Conservation (phyloP, 441 rosid species). For the Melastoma candidum region DNA sequence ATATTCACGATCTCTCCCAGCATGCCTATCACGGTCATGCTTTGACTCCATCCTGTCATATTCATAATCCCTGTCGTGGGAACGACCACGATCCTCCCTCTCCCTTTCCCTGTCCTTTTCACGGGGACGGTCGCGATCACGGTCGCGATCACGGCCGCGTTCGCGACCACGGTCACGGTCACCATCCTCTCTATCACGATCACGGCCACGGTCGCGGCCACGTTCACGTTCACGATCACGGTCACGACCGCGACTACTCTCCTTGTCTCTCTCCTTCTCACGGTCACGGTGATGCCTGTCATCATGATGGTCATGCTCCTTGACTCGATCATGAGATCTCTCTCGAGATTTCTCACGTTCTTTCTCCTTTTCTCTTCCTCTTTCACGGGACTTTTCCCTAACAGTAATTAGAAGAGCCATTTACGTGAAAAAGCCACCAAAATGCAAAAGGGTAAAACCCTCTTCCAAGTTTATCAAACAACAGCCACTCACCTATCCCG, state of each 20-base stretch:
- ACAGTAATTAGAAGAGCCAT: background rate
- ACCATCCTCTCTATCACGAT: constrained; percentile 24
- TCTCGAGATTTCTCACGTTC: constrained; percentile 68
- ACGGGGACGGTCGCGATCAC: constrained; percentile 21
- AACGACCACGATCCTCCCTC: constrained; percentile 45
- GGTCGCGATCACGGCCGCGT: constrained; percentile 33
- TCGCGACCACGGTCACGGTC: constrained; percentile 38
- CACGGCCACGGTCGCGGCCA: constrained; percentile 3
- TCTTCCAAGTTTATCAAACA: background rate
- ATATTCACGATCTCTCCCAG: constrained; percentile 19
- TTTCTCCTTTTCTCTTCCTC: constrained; percentile 59
- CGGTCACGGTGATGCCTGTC: constrained; percentile 76
- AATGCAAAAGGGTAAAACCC: background rate
- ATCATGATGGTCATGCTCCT: constrained; percentile 74
- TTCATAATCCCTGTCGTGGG: constrained; percentile 56
- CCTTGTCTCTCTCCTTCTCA: constrained; percentile 53
- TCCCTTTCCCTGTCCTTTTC: constrained; percentile 47
- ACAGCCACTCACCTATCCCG: constrained; percentile 34
- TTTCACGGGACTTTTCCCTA: constrained; percentile 69
- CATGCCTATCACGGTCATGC: constrained; percentile 43
- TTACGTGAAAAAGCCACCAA: background rate
- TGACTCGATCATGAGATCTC: constrained; percentile 57
- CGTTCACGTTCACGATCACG: constrained; percentile 3
- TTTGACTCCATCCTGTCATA: constrained; percentile 51
- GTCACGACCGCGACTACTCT: constrained; percentile 24